Evolutionary conservation across 202 grass and related monocot species (phyloP).

Genomic region (Dendrocalamus latiflorus): DNA sequence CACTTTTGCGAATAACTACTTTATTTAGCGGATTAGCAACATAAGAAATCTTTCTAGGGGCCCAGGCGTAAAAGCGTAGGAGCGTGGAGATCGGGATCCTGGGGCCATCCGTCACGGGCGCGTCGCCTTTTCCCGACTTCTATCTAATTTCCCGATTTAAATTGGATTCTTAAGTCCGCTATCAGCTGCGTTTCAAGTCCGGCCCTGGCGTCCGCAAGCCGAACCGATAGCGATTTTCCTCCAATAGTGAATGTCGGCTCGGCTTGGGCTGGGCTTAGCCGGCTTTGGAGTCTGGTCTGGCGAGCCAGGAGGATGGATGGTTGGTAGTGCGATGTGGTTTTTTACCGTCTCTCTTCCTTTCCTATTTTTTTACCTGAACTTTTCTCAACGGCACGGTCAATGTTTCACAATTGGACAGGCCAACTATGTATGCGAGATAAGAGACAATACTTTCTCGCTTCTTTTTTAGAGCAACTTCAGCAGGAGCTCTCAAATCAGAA

Average conservation of each 20-base stretch:
- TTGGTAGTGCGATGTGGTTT: neutral
- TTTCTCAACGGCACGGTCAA: too few relatives aligned
- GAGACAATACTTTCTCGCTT: neutral
- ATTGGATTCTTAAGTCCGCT: slow-evolving; percentile 41
- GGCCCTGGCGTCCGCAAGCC: slow-evolving; percentile 36
- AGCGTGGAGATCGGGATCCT: slow-evolving; percentile 40
- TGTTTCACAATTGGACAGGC: neutral
- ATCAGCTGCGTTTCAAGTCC: slow-evolving; percentile 57
- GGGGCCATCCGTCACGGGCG: slow-evolving; percentile 63
- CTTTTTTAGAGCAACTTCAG: too few relatives aligned
- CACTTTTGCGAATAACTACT: neutral
- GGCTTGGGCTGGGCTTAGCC: neutral
- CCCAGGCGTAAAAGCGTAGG: neutral
- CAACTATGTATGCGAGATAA: too few relatives aligned
- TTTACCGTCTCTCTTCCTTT: neutral
- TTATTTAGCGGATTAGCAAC: accelerated
- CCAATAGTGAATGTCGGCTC: neutral
- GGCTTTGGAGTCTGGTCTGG: neutral
- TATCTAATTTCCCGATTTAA: slow-evolving; percentile 41
- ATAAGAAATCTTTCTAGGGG: neutral
- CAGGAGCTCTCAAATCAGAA: too few relatives aligned
- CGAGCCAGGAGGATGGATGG: neutral
- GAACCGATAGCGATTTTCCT: neutral
- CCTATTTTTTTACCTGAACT: neutral
- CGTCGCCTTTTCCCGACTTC: slow-evolving; percentile 7